Conservation (phyloP, 306 rosid species). For the Begonia masoniana region DNA sequence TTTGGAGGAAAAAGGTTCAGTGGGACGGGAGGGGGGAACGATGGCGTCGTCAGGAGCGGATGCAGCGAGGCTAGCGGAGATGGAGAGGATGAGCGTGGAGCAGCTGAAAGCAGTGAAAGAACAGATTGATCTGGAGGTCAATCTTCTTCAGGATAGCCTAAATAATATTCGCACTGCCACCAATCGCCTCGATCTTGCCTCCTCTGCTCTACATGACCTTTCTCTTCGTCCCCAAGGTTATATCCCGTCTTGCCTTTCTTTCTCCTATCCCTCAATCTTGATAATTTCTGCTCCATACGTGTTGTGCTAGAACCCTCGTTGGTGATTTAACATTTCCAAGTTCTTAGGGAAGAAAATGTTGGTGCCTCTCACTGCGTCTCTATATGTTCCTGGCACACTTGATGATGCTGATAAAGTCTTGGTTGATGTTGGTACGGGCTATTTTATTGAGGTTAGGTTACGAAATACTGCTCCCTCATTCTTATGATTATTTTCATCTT, state of each 20-base stretch:
- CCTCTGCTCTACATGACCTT: constrained; percentile 73
- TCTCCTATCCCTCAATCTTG: neutral
- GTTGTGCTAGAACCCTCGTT: neutral
- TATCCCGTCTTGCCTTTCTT: neutral
- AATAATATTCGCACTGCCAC: constrained; percentile 83
- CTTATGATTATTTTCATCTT: neutral
- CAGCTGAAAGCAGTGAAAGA: constrained; percentile 74
- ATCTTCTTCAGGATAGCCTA: constrained; percentile 80
- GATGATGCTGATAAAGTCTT: constrained; percentile 51
- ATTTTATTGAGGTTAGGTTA: constrained; percentile 63
- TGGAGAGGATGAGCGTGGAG: constrained; percentile 82
- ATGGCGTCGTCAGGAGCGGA: constrained; percentile 8
- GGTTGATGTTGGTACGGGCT: constrained; percentile 91
- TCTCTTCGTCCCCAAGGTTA: constrained; percentile 56
- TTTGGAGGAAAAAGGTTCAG: too few species aligned
- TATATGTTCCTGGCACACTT: constrained; percentile 82
- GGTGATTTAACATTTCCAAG: neutral
- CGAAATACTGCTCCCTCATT: neutral
- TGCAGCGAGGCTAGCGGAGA: constrained; percentile 11
- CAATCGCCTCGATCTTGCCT: constrained; percentile 67
- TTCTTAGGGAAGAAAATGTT: constrained; percentile 41
- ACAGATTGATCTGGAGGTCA: constrained; percentile 69
- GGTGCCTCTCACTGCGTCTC: constrained; percentile 93
- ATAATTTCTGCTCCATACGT: neutral
- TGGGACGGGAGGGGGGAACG: neutral